Evolutionary conservation across 78 protist species (phyloP).

Genomic region (Polysphondylium violaceum): DNA sequence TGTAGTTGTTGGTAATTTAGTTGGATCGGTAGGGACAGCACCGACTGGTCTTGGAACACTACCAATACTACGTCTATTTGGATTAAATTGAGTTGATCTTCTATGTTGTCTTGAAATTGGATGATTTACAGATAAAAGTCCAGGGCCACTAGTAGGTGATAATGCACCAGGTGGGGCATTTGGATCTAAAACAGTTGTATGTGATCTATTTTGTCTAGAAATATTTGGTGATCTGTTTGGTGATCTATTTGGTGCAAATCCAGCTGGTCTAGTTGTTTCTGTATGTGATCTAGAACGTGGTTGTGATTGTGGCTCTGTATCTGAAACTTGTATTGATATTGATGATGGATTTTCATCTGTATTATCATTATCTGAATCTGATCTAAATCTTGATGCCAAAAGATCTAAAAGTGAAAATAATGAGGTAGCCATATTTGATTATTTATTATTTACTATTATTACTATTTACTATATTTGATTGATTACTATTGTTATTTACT

Average conservation of each 20-base stretch:
- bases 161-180: not conserved
- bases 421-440: constrained; percentile 36
- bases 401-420: constrained; percentile 60
- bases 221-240: constrained; percentile 36
- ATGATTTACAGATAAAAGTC: not conserved
- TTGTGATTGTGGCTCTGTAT: constrained; percentile 55
- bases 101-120: constrained; percentile 12
- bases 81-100: constrained; percentile 13
- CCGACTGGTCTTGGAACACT: not conserved
- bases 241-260: constrained; percentile 28
- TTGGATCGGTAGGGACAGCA: not conserved
- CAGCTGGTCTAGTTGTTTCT: constrained; percentile 38
- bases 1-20: not conserved
- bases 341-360: constrained; percentile 11
- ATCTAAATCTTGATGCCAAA: constrained; percentile 63
- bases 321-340: constrained; percentile 13
- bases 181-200: constrained; percentile 17
- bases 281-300: constrained; percentile 76
- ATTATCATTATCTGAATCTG: constrained; percentile 15
- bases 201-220: constrained; percentile 49
- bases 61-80: not conserved
- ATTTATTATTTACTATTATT: not conserved
- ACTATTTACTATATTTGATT: not conserved
- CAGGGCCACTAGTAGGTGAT: not conserved
- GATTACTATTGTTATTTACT: not conserved